phyloP scores from a whole-genome alignment of 306 rosid species.

The Medicago ruthenica region DNA sequence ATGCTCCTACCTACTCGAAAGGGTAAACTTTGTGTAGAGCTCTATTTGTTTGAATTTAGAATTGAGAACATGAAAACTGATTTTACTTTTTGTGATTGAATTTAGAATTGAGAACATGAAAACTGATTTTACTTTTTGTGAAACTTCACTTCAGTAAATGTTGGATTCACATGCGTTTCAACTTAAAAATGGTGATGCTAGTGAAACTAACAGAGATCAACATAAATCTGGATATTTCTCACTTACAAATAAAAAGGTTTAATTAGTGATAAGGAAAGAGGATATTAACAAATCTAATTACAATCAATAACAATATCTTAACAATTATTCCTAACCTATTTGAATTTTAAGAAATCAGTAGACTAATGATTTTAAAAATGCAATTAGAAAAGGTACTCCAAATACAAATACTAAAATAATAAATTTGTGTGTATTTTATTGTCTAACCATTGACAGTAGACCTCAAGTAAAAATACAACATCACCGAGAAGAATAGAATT shows the following conservation, averaged over 20 bases:
- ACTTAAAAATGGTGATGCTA: neutral
- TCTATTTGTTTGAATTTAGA: neutral
- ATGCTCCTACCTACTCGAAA: neutral
- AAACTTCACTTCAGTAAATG: neutral
- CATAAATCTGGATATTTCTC: neutral
- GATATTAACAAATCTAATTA: neutral
- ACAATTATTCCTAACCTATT: neutral
- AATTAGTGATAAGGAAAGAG: neutral
- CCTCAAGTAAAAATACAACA: slow-evolving; percentile 1
- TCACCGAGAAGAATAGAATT: slow-evolving; percentile 2
- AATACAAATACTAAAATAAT: neutral
- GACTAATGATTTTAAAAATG: neutral
- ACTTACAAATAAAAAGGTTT: too few species aligned
- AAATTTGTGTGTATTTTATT: slow-evolving; percentile 8
- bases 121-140: neutral
- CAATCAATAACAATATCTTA: neutral
- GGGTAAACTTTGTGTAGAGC: neutral
- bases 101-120: neutral
- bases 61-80: neutral
- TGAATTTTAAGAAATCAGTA: neutral
- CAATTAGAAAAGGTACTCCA: neutral
- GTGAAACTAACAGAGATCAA: too few species aligned
- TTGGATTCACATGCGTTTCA: neutral
- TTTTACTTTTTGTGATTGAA: neutral
- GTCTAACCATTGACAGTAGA: neutral